These are phyloP conservation scores for Sphagnum tenellum DNA, from an alignment of 225 moss, liverwort and hornwort genomes.

Conservation along the genomic window DNA sequence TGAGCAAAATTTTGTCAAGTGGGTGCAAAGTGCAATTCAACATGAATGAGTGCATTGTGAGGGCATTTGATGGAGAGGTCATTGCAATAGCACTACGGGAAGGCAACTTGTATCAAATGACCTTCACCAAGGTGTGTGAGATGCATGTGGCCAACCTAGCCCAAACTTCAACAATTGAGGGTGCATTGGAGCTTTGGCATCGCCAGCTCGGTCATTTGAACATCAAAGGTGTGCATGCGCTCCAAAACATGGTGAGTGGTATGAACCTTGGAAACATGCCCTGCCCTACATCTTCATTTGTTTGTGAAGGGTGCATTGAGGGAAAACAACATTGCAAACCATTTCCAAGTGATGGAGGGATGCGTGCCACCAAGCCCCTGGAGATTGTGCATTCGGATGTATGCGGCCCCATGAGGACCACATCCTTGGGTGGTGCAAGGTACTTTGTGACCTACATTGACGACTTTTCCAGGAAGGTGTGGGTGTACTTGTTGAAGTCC, in stretches of 20 bases:
- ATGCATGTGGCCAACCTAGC: neutral
- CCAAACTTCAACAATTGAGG: neutral
- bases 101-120: neutral
- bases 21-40: no score
- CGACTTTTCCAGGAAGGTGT: no score
- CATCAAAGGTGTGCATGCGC: neutral
- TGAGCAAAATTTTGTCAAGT: no score
- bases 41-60: no score
- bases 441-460: no score
- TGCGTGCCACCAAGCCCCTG: conserved; percentile 1
- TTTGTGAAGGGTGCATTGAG: conserved; percentile 4
- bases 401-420: no score
- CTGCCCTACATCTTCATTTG: neutral
- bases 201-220: conserved; percentile 1
- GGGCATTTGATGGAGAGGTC: neutral
- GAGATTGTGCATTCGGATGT: neutral
- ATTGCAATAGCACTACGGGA: neutral
- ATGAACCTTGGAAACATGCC: neutral
- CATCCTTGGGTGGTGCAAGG: no score
- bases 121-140: neutral
- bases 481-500: no score
- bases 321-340: neutral
- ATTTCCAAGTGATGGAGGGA: conserved; percentile 4
- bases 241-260: neutral
- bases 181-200: neutral